phyloP scores from a whole-genome alignment of 2,329 filamentous ascomycete species.

The Mycosphaerella sp. region DNA sequence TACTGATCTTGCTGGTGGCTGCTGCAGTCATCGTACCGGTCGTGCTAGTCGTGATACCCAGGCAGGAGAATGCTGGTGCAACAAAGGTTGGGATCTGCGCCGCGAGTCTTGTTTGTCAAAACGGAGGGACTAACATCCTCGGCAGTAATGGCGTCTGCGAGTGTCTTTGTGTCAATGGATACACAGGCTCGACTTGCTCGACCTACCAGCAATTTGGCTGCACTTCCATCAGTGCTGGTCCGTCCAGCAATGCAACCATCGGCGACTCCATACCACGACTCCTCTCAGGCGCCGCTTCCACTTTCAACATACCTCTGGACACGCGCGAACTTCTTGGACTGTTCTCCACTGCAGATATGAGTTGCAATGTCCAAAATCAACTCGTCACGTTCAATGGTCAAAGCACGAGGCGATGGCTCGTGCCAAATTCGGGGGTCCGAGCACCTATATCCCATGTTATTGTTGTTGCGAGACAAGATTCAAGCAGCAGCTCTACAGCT shows the following conservation, averaged over 20 bases:
- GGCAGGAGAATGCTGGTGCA: conserved; percentile 35
- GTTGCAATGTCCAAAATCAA: conserved; percentile 78
- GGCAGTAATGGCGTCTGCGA: conserved; percentile 58
- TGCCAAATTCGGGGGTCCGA: conserved; percentile 1
- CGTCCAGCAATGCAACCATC: conserved; percentile 64
- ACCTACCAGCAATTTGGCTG: conserved; percentile 49
- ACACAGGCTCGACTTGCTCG: conserved; percentile 60
- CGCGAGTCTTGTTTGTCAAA: conserved; percentile 59
- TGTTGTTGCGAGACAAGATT: conserved; percentile 13
- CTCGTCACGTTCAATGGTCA: conserved; percentile 73
- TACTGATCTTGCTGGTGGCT: conserved; percentile 66
- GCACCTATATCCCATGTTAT: background rate
- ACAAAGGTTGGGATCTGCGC: conserved; percentile 50
- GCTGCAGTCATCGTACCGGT: conserved; percentile 77
- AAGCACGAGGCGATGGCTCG: conserved; percentile 22
- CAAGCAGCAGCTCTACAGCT: background rate
- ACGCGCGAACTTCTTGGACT: conserved; percentile 63
- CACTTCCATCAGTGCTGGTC: conserved; percentile 45
- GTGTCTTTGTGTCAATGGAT: conserved; percentile 85
- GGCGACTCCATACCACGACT: conserved; percentile 73
- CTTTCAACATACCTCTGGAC: conserved; percentile 72
- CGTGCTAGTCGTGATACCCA: conserved; percentile 53
- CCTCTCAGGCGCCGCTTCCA: conserved; percentile 56
- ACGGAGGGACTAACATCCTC: conserved; percentile 72
- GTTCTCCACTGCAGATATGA: conserved; percentile 68